Percentiles rank a stretch among this genome's conserved stretches.
phyloP scores from a whole-genome alignment of 306 rosid genomes.

The Prosopis cineraria region DNA sequence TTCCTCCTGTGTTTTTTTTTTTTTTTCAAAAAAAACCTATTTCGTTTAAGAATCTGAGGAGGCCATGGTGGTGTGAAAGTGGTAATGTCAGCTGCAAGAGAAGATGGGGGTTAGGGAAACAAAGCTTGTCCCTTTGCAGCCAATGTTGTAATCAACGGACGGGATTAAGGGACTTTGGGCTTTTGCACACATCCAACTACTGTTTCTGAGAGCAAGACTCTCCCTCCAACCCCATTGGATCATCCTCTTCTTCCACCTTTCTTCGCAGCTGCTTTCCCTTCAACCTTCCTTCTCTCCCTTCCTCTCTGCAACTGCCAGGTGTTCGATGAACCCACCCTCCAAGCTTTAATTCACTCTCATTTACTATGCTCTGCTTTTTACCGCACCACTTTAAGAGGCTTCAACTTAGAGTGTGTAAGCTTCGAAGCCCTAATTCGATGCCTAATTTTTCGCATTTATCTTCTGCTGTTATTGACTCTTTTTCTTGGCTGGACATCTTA shows the following conservation, averaged over 20 bases:
- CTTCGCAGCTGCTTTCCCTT: not conserved
- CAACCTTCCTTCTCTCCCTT: no score
- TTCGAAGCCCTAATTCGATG: constrained; percentile 41
- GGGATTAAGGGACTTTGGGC: constrained; percentile 20
- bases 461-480: not conserved
- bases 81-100: not conserved
- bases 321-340: not conserved
- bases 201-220: constrained; percentile 30
- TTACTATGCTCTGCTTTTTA: constrained; percentile 4
- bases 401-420: constrained; percentile 27
- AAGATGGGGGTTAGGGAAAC: constrained; percentile 22
- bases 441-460: not conserved
- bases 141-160: constrained; percentile 47
- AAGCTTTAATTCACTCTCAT: constrained; percentile 5
- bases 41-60: not conserved
- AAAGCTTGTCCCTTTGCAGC: constrained; percentile 25
- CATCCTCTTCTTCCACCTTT: not conserved
- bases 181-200: constrained; percentile 19
- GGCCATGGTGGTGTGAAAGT: not conserved
- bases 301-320: not conserved
- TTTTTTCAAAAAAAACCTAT: not conserved
- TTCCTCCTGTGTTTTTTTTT: no score
- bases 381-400: constrained; percentile 8
- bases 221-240: not conserved
- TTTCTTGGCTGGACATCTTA: not conserved